phyloP scores from a whole-genome alignment of 331 rosid species.

The Cydonia oblonga region DNA sequence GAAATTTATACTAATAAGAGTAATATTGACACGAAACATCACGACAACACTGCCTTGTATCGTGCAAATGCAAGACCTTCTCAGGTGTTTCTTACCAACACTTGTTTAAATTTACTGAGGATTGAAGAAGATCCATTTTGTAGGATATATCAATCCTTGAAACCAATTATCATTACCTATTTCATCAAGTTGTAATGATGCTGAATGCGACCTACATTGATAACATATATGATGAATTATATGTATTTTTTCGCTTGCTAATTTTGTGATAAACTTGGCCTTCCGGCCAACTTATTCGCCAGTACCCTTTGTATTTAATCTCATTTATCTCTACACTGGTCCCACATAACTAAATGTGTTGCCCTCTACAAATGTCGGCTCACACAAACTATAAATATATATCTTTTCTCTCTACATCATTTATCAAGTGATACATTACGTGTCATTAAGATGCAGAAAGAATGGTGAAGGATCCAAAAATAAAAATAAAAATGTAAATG shows the following conservation, averaged over 20 bases:
- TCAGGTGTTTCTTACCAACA: background rate
- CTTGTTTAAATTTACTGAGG: background rate
- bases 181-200: background rate
- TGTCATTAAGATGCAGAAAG: too few relatives aligned
- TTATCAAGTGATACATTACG: too few relatives aligned
- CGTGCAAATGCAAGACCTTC: background rate
- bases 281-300: background rate
- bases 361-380: background rate
- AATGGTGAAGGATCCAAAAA: background rate
- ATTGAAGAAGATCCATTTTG: background rate
- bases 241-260: too few relatives aligned
- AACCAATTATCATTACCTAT: background rate
- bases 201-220: background rate
- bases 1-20: too few relatives aligned
- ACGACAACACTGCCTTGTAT: too few relatives aligned
- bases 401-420: too few relatives aligned
- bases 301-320: background rate
- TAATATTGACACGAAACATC: too few relatives aligned
- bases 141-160: background rate
- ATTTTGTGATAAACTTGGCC: background rate
- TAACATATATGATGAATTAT: background rate
- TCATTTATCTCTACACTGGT: background rate
- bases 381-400: too few relatives aligned
- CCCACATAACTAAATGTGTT: background rate
- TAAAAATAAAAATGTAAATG: background rate